A percentile compares a stretch with the other conserved stretches of the same genome.
phyloP scores from a whole-genome alignment of 306 rosid species.

The Dryas alaskensis region DNA sequence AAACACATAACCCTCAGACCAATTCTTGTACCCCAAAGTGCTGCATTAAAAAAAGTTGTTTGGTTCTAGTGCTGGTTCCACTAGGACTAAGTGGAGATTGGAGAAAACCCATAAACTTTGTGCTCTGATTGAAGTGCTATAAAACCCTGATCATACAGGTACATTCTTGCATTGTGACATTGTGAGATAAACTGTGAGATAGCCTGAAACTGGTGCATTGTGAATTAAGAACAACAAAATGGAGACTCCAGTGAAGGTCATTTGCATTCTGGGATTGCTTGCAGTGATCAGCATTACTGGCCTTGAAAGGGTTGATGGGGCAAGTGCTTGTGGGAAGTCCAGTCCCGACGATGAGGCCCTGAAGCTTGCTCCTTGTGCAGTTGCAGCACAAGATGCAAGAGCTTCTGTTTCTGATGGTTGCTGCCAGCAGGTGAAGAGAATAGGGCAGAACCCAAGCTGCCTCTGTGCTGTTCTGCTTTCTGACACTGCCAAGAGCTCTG shows the following conservation, averaged over 20 bases:
- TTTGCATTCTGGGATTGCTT: conserved; percentile 39
- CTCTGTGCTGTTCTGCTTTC: conserved; percentile 63
- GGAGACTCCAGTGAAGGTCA: conserved; percentile 37
- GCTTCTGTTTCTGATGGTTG: conserved; percentile 49
- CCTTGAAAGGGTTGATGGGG: conserved; percentile 34
- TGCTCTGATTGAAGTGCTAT: conserved; percentile 23
- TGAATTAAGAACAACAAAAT: conserved; percentile 7
- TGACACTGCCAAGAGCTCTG: conserved; percentile 41
- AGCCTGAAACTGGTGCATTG: background rate
- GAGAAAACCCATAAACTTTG: conserved; percentile 28
- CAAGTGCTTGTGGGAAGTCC: conserved; percentile 54
- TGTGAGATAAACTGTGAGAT: background rate
- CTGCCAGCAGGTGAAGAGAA: conserved; percentile 41
- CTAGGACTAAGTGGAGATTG: conserved; percentile 33
- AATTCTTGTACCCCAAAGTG: conserved; percentile 24
- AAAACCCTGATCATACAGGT: conserved; percentile 23
- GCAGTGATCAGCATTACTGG: conserved; percentile 26
- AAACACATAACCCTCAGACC: conserved; percentile 15
- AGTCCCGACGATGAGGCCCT: conserved; percentile 57
- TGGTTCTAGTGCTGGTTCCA: conserved; percentile 55
- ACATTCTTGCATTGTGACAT: background rate
- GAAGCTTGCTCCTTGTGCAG: conserved; percentile 57
- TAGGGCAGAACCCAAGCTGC: conserved; percentile 50
- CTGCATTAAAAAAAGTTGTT: conserved; percentile 19
- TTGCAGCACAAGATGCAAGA: conserved; percentile 48